Evolutionary conservation across 1,284 basidiomycete genomes (phyloP), one percentile per base, ranked within the genome.

Genomic region (Bondarzewia mesenterica): DNA sequence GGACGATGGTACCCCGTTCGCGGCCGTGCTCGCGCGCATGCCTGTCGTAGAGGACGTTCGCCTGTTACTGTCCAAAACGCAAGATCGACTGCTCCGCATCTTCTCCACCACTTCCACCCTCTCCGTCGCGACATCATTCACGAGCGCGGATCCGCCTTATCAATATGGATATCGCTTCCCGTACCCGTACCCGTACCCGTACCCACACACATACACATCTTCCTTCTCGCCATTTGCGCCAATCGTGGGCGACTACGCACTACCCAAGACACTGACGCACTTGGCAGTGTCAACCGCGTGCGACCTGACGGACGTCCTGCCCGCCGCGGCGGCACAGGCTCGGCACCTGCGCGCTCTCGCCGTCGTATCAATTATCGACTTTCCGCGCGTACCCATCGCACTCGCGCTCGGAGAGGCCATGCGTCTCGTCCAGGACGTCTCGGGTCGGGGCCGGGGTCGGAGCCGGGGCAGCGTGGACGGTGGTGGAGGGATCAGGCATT

Each of bases 381-480:
- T 37, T 4, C 36, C 36, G 8, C 36, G 8, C 8, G 36, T 37
- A 4, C 36, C 36, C 4, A 18, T 37, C 20, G 36, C 36, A 18
- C 36, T 37, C n/a, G n/a, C n/a, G 4, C n/a, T 18, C 8, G 36
- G n/a, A 4, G 36, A 18, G n/a, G 36, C 36, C 36, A 18, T 27
- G 4, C 25, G 42, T 54, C 21, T 22, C 52, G 32, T 14, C 52
- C 46, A 6, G 27, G 21, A 22, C 29, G n/a, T n/a, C n/a, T n/a
- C n/a, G n/a, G n/a, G n/a, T n/a, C n/a, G n/a, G n/a, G n/a, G n/a
- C n/a, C n/a, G n/a, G n/a, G n/a, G n/a, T n/a, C n/a, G n/a, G n/a
- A n/a, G n/a, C n/a, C n/a, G n/a, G n/a, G n/a, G n/a, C n/a, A n/a
- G n/a, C n/a, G n/a, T n/a, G n/a, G n/a, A n/a, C n/a, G n/a, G n/a